Percentiles rank a stretch among this genome's conserved stretches.
Evolutionary conservation across 2,329 filamentous ascomycete species (phyloP).

Genomic region (Rhynchosporium agropyri): DNA sequence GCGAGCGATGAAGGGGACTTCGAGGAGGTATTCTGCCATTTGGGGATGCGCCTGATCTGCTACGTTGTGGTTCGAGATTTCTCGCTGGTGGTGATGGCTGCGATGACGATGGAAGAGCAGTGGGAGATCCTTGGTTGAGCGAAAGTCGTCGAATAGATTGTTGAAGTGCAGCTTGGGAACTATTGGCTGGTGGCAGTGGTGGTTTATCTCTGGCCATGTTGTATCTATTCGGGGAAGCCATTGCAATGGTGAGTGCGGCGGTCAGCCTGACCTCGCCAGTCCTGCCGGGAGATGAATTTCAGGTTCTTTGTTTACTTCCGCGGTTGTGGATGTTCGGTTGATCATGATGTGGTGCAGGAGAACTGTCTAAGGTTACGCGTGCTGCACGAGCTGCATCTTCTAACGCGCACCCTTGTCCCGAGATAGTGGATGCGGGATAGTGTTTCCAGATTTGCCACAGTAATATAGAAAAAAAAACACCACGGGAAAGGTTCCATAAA

Average conservation of each 20-base stretch:
- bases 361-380: slow-evolving; percentile 17
- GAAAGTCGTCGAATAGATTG: slow-evolving; percentile 49
- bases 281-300: not conserved
- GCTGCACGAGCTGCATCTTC: slow-evolving; percentile 17
- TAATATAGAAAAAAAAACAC: too few relatives aligned
- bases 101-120: slow-evolving; percentile 29
- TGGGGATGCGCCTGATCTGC: slow-evolving; percentile 31
- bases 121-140: slow-evolving; percentile 29
- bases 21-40: slow-evolving; percentile 35
- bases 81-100: slow-evolving; percentile 26
- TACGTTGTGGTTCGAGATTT: slow-evolving; percentile 23
- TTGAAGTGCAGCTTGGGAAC: slow-evolving; percentile 27
- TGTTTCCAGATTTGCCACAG: too few relatives aligned
- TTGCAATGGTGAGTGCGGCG: slow-evolving; percentile 12
- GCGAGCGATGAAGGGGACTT: slow-evolving; percentile 43
- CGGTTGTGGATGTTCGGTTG: not conserved
- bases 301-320: slow-evolving; percentile 15
- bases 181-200: slow-evolving; percentile 30
- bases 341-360: slow-evolving; percentile 5
- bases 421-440: too few relatives aligned
- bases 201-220: slow-evolving; percentile 25
- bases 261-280: slow-evolving; percentile 9
- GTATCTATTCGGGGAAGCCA: slow-evolving; percentile 20
- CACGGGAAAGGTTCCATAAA: not conserved
- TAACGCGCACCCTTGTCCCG: slow-evolving; percentile 20